Conservation (phyloP, 129 eudicot genomes). For the Rutidosis leptorrhynchoides region DNA sequence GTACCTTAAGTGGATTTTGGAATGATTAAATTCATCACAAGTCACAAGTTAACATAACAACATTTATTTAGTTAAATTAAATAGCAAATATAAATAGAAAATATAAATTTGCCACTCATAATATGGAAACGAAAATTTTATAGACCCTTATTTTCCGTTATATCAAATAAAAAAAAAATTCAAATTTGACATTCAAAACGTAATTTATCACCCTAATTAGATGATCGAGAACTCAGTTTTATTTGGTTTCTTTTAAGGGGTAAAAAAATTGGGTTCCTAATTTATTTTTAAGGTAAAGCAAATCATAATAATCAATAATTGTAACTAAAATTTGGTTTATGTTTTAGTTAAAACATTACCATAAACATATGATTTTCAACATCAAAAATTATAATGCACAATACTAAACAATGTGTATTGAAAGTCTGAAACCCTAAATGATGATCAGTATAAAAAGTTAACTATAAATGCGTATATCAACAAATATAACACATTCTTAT, state of each 20-base stretch:
- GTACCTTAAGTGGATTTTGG: not conserved
- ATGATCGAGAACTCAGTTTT: not conserved
- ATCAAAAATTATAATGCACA: not conserved
- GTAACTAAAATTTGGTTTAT: not conserved
- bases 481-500: no score
- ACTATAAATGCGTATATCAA: no score
- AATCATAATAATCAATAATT: not conserved
- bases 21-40: not conserved
- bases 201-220: not conserved
- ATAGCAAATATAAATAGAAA: not conserved
- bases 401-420: not conserved
- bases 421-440: slow-evolving; percentile 7
- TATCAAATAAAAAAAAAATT: not conserved
- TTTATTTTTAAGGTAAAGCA: not conserved
- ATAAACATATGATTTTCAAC: not conserved
- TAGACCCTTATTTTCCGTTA: not conserved
- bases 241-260: not conserved
- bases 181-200: not conserved
- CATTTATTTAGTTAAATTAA: no score
- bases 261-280: not conserved
- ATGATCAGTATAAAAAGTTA: not conserved
- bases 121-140: not conserved
- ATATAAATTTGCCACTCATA: not conserved
- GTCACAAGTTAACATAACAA: no score
- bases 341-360: not conserved